Evolutionary conservation across 495 filamentous ascomycete species (phyloP).

Genomic region (Daldinia bambusicola): DNA sequence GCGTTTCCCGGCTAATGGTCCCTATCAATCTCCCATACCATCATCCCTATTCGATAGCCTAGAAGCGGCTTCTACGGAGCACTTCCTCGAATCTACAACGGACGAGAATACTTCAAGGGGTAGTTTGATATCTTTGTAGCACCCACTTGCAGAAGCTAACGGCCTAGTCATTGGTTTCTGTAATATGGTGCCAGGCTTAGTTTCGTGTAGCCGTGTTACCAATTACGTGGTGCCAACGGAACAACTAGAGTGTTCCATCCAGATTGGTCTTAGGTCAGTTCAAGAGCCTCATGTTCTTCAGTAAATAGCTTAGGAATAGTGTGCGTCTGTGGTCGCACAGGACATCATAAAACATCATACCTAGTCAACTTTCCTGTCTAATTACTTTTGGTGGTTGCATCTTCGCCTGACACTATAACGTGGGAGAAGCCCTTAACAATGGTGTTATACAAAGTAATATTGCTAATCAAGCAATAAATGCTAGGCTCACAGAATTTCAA

Average conservation of each 20-base stretch:
- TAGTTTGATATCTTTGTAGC: constrained; percentile 11
- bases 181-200: constrained; percentile 32
- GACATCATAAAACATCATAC: background rate
- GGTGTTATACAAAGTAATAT: background rate
- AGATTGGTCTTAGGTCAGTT: constrained; percentile 31
- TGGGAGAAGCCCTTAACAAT: constrained; percentile 4
- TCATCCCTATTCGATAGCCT: constrained; percentile 24
- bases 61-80: constrained; percentile 6
- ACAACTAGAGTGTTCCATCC: constrained; percentile 36
- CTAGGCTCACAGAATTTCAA: background rate
- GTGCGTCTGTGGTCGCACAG: constrained; percentile 18
- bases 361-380: background rate
- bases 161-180: constrained; percentile 14
- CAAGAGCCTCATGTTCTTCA: constrained; percentile 40
- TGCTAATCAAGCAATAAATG: background rate
- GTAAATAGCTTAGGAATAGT: constrained; percentile 20
- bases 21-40: background rate
- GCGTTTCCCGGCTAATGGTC: constrained; percentile 25
- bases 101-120: constrained; percentile 24
- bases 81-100: constrained; percentile 14
- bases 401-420: constrained; percentile 2
- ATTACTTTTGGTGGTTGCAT: constrained; percentile 1
- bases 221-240: constrained; percentile 44
- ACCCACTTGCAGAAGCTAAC: too few species aligned
- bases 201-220: constrained; percentile 29